Percentiles rank a stretch among this genome's conserved stretches.
Conservation (phyloP, 805 yeast species). For the Clavispora phyllophila region DNA sequence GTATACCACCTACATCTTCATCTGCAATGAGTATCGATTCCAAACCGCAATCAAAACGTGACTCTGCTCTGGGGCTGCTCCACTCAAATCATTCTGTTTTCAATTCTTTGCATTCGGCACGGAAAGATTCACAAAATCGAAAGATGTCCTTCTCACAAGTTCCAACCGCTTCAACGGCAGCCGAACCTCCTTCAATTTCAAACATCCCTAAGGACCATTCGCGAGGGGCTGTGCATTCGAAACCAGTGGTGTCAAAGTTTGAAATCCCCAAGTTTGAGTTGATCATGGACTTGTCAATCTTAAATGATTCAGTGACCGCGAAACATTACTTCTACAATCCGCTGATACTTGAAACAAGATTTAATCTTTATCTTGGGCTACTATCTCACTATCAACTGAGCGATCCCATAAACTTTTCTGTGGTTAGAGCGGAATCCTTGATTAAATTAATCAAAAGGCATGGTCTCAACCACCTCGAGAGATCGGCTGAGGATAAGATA, state of each 20-base stretch:
- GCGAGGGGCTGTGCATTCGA: neutral
- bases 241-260: neutral
- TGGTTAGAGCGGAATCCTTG: conserved; percentile 27
- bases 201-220: neutral
- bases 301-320: conserved; percentile 24
- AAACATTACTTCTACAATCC: conserved; percentile 21
- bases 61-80: neutral
- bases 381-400: conserved; percentile 26
- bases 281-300: conserved; percentile 17
- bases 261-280: conserved; percentile 17
- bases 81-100: neutral
- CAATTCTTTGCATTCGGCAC: neutral
- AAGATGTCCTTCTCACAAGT: conserved; percentile 1
- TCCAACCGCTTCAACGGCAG: neutral
- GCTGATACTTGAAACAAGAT: conserved; percentile 26
- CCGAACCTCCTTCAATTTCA: neutral
- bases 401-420: conserved; percentile 37
- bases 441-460: conserved; percentile 24
- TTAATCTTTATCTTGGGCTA: conserved; percentile 26
- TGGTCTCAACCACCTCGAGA: conserved; percentile 6
- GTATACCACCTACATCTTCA: neutral
- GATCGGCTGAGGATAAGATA: conserved; percentile 3
- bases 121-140: neutral
- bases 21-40: neutral
- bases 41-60: neutral